phyloP scores from a whole-genome alignment of 2,329 filamentous ascomycete genomes.

The Acrocalymma vagum region DNA sequence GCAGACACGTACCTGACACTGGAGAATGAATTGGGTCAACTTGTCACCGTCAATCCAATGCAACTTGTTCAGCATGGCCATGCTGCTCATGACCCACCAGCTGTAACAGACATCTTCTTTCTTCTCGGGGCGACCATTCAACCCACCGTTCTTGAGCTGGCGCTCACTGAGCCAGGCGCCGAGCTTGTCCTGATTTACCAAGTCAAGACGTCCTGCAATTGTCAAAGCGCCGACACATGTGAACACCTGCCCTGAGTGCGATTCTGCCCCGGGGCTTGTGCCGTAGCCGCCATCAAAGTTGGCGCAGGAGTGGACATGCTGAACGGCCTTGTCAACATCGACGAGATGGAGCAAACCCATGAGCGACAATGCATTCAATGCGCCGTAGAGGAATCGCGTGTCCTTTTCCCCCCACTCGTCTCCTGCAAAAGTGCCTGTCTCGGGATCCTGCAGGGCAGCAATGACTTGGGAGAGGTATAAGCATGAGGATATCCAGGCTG shows the following conservation, averaged over 20 bases:
- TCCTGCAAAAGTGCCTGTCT: slow-evolving; percentile 87
- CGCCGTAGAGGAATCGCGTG: slow-evolving; percentile 91
- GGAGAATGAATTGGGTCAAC: slow-evolving; percentile 82
- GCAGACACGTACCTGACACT: slow-evolving; percentile 70
- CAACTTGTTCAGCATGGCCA: slow-evolving; percentile 85
- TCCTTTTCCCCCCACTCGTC: slow-evolving; percentile 98
- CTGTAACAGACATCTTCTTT: slow-evolving; percentile 97
- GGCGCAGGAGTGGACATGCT: slow-evolving; percentile 80
- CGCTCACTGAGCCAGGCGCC: slow-evolving; percentile 93
- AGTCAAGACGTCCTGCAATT: slow-evolving; percentile 82
- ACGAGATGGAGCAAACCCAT: slow-evolving; percentile 76
- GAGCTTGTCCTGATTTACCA: slow-evolving; percentile 82
- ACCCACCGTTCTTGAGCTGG: slow-evolving; percentile 83
- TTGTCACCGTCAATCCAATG: slow-evolving; percentile 93
- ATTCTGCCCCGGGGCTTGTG: slow-evolving; percentile 87
- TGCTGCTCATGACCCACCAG: slow-evolving; percentile 96
- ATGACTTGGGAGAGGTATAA: slow-evolving; percentile 69
- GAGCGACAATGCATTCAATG: slow-evolving; percentile 88
- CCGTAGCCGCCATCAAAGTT: slow-evolving; percentile 98
- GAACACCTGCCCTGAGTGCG: slow-evolving; percentile 94
- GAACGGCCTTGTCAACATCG: slow-evolving; percentile 81
- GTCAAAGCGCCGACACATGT: slow-evolving; percentile 88
- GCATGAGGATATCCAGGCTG: no score
- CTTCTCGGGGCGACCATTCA: slow-evolving; percentile 96
- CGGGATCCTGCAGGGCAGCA: slow-evolving; percentile 78